phyloP scores from a whole-genome alignment of 495 filamentous ascomycete species.

The Podospora pseudoanserina region DNA sequence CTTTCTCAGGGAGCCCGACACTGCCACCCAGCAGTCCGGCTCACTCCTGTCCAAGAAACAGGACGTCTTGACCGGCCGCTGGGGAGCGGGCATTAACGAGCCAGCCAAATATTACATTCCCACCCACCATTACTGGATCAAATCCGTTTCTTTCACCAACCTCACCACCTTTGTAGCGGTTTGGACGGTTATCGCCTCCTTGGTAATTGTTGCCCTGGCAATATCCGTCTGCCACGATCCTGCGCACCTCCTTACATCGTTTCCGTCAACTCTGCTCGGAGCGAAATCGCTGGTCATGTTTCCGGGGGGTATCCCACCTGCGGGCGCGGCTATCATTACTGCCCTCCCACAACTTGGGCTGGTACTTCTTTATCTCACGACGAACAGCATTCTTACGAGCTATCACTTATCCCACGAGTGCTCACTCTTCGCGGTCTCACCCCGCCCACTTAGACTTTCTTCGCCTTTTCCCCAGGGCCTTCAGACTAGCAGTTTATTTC shows the following conservation, averaged over 20 bases:
- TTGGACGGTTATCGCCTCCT: conserved; percentile 29
- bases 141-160: conserved; percentile 34
- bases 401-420: conserved; percentile 45
- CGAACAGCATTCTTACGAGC: conserved; percentile 39
- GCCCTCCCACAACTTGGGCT: conserved; percentile 42
- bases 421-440: conserved; percentile 32
- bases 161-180: conserved; percentile 32
- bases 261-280: conserved; percentile 28
- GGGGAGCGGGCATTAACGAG: conserved; percentile 28
- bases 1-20: conserved; percentile 42
- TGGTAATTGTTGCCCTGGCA: conserved; percentile 33
- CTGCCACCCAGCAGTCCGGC: conserved; percentile 29
- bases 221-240: conserved; percentile 24
- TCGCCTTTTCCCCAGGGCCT: conserved; percentile 24
- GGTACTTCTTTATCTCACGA: conserved; percentile 37
- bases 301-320: conserved; percentile 15
- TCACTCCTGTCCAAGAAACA: conserved; percentile 43
- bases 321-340: conserved; percentile 30
- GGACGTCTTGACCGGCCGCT: conserved; percentile 39
- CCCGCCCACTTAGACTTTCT: conserved; percentile 38
- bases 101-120: conserved; percentile 39
- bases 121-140: conserved; percentile 40
- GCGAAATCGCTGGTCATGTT: conserved; percentile 16
- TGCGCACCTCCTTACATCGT: conserved; percentile 25
- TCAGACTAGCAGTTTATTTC: conserved; percentile 38